phyloP scores from a whole-genome alignment of 2,329 filamentous ascomycete genomes.

The Tolypocladium sp. region DNA sequence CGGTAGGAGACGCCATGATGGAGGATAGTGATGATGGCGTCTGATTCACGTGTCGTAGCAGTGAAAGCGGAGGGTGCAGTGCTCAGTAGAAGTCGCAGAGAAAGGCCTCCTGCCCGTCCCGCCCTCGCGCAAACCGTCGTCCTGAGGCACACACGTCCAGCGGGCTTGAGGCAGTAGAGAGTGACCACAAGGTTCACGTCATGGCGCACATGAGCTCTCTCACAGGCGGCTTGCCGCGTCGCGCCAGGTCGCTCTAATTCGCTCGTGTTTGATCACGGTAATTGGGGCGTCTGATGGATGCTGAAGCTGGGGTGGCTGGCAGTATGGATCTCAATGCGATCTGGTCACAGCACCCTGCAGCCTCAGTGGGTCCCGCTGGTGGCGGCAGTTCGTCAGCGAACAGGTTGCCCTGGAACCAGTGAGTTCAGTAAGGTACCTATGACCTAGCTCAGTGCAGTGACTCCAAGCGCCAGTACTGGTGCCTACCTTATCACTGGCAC shows the following conservation, averaged over 20 bases:
- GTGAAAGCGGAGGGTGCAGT: neutral
- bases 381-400: neutral
- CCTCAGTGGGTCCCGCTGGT: neutral
- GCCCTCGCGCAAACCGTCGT: neutral
- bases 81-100: neutral
- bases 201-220: neutral
- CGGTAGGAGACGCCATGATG: slow-evolving; percentile 8
- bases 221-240: neutral
- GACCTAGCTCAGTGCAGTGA: too few species aligned
- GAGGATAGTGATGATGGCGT: neutral
- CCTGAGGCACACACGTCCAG: neutral
- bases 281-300: neutral
- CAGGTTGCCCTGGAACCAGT: neutral
- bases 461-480: neutral
- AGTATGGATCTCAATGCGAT: neutral
- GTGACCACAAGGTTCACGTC: neutral
- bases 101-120: too few species aligned
- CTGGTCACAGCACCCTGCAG: neutral
- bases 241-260: neutral
- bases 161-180: neutral
- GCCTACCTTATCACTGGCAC: neutral
- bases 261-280: neutral
- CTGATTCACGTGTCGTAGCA: neutral
- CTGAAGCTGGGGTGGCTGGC: neutral
- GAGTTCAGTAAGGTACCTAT: too few species aligned